These are phyloP conservation scores for Xylariaceae sp. DNA, from an alignment of 2,329 filamentous ascomycete species.

Conservation along the genomic window DNA sequence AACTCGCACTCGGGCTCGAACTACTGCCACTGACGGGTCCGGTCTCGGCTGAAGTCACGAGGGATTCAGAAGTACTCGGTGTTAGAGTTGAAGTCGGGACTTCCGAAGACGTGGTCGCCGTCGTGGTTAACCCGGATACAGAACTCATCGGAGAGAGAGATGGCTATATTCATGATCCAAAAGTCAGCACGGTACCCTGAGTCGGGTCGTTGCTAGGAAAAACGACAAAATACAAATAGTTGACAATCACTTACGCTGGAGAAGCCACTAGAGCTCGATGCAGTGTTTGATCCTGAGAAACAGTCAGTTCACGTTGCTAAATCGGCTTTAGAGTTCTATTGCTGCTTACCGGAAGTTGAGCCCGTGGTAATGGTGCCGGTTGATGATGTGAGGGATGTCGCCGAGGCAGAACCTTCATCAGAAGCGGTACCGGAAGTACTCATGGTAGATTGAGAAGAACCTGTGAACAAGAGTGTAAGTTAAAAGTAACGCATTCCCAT, in stretches of 20 bases:
- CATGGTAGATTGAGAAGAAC: neutral
- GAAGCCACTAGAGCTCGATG: constrained; percentile 2
- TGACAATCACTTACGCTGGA: constrained; percentile 9
- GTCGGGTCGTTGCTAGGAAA: too few relatives aligned
- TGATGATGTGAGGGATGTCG: neutral
- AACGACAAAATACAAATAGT: too few relatives aligned
- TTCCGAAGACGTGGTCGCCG: constrained; percentile 16
- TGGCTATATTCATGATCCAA: constrained; percentile 3
- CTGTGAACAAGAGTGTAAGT: constrained; percentile 5
- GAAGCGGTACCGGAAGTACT: neutral
- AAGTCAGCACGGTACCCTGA: constrained; percentile 7
- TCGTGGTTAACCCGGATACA: constrained; percentile 14
- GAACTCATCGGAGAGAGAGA: constrained; percentile 7
- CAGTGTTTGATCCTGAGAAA: neutral
- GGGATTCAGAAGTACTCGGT: constrained; percentile 14
- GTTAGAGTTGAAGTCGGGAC: constrained; percentile 21
- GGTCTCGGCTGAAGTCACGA: constrained; percentile 21
- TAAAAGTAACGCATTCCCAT: neutral
- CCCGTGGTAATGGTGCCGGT: constrained; percentile 6
- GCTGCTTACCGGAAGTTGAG: neutral
- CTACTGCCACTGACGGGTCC: constrained; percentile 22
- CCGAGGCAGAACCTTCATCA: neutral
- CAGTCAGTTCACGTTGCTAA: neutral
- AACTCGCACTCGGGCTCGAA: constrained; percentile 8
- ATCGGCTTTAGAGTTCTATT: neutral